A percentile compares a stretch with the other conserved stretches of the same genome.
These are phyloP conservation scores for Ammopiptanthus mongolicus DNA, from an alignment of 306 rosid genomes.

Conservation along the genomic window DNA sequence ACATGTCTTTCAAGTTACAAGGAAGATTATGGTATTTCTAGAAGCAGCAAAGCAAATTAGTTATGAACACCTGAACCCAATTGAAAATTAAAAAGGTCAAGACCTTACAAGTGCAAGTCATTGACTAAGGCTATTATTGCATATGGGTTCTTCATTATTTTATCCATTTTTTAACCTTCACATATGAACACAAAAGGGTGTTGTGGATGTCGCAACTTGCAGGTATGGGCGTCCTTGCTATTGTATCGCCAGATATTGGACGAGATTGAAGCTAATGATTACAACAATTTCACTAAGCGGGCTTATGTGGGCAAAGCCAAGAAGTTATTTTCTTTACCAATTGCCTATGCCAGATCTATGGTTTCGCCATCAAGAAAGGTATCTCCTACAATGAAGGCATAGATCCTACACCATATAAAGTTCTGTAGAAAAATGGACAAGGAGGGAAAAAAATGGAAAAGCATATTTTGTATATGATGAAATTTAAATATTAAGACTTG, in stretches of 20 bases:
- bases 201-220: constrained; percentile 20
- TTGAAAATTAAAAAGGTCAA: too few relatives aligned
- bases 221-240: constrained; percentile 75
- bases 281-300: constrained; percentile 66
- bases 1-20: background rate
- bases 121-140: background rate
- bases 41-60: background rate
- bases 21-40: background rate
- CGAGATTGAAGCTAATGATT: constrained; percentile 80
- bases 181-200: constrained; percentile 2
- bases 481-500: background rate
- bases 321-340: constrained; percentile 64
- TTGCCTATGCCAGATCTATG: constrained; percentile 52
- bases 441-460: background rate
- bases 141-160: background rate
- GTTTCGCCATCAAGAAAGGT: constrained; percentile 39
- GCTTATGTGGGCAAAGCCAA: constrained; percentile 76
- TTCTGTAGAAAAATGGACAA: constrained; percentile 16
- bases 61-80: background rate
- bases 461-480: constrained; percentile 28
- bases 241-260: constrained; percentile 70
- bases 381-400: constrained; percentile 26
- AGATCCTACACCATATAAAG: background rate
- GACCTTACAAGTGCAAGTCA: too few relatives aligned
- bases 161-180: background rate